Evolutionary conservation across 1,284 basidiomycete species (phyloP), one percentile per base, ranked within the genome.

Genomic region (Cryptococcus sp.): DNA sequence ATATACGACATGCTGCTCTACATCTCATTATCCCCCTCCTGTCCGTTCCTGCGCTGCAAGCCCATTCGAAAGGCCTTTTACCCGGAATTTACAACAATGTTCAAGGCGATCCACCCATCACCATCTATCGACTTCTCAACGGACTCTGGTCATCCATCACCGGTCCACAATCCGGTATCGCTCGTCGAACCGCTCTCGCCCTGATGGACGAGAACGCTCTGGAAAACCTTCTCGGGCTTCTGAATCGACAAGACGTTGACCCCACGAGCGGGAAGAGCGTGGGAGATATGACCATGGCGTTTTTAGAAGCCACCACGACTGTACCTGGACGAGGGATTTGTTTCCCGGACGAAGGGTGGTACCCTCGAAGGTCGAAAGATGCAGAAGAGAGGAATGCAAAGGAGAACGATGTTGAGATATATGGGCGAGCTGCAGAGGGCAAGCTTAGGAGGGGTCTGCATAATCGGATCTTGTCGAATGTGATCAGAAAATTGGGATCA

Each of bases 271-370:
- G 66, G 41, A 50, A 71, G 81, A 19, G 81, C 3, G 51, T 88
- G 0, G 87, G 87, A 0, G 85, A 94, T 53, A 76, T 95, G 5
- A 83, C 81, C 0, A 86, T 90, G 55, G 88, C 92, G 60, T 95
- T 95, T 66, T 74, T 97, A 5, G 79, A 94, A 37, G 86, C 85
- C 9, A 81, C 91, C n/a, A 88, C 86, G 59, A 86, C 87, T 0
- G 82, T 81, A 23, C 87, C 87, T 0, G 89, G 89, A 0, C 75
- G 78, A 18, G 93, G 92, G 0, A 77, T 97, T 21, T 95, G 91
- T 66, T 97, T 94, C 72, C 80, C 77, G 41, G 90, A 94, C 65
- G 79, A 81, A 14, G 92, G 91, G 1, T 97, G 92, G 92, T 97
- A 95, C 63, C 83, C 83, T 2, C 81, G 87, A 9, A 53, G 31